Conservation (phyloP, 1,284 basidiomycete species). For the Trametes versicolor region DNA sequence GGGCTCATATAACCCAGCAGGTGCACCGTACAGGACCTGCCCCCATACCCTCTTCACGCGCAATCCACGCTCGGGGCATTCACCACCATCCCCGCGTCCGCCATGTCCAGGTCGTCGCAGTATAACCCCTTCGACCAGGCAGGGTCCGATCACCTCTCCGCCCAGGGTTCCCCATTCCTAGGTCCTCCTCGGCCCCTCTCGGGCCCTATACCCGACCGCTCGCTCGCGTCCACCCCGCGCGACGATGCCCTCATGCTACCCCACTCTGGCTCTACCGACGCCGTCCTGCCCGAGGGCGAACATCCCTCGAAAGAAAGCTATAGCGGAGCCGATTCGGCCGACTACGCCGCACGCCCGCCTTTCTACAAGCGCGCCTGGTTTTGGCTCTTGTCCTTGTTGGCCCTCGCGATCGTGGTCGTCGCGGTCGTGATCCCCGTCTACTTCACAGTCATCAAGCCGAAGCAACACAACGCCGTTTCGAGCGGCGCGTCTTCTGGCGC, state of each 20-base stretch:
- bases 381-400: slow-evolving; percentile 27
- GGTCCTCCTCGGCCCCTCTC: slow-evolving; percentile 19
- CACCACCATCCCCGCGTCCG: slow-evolving; percentile 1
- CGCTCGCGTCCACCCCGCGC: slow-evolving; percentile 18
- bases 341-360: slow-evolving; percentile 6
- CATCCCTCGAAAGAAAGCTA: slow-evolving; percentile 14
- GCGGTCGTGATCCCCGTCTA: slow-evolving; percentile 49
- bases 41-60: slow-evolving; percentile 3
- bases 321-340: slow-evolving; percentile 2
- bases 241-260: slow-evolving; percentile 18
- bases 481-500: slow-evolving; percentile 24
- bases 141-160: background rate
- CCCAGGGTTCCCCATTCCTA: slow-evolving; percentile 16
- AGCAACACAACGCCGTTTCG: slow-evolving; percentile 36
- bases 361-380: slow-evolving; percentile 40
- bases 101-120: slow-evolving; percentile 17
- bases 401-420: slow-evolving; percentile 45
- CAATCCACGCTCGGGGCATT: background rate
- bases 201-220: slow-evolving; percentile 23
- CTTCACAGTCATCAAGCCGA: slow-evolving; percentile 51
- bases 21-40: background rate
- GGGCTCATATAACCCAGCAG: slow-evolving; percentile 7
- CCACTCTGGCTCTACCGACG: slow-evolving; percentile 13
- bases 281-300: slow-evolving; percentile 10
- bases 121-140: slow-evolving; percentile 26